Conservation (phyloP, 2,329 filamentous ascomycete genomes). For the Cadophora sp. region DNA sequence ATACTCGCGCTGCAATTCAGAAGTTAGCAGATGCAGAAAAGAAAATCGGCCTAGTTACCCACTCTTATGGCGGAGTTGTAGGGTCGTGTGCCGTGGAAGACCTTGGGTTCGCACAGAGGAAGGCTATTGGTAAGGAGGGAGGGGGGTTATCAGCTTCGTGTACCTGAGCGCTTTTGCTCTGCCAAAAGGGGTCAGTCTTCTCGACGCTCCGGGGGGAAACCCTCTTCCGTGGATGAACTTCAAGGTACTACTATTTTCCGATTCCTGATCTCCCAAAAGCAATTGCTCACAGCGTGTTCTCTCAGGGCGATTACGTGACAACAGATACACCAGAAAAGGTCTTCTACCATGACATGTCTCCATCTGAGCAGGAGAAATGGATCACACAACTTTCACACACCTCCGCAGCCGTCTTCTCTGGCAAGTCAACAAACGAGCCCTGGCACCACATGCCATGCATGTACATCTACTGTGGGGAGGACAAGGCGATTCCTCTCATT, state of each 20-base stretch:
- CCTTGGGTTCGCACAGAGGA: constrained; percentile 13
- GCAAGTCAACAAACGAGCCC: constrained; percentile 16
- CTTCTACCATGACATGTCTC: constrained; percentile 14
- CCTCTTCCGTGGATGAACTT: constrained; percentile 1
- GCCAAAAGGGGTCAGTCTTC: constrained; percentile 16
- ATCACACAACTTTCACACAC: constrained; percentile 5
- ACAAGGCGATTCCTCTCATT: constrained; percentile 11
- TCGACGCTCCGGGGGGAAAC: constrained; percentile 6
- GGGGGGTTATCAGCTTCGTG: constrained; percentile 27
- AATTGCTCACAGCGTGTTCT: background rate
- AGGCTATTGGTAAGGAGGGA: constrained; percentile 23
- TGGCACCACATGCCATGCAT: constrained; percentile 17
- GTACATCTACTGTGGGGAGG: constrained; percentile 9
- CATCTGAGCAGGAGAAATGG: constrained; percentile 13
- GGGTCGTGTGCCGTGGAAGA: constrained; percentile 27
- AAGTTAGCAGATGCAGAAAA: constrained; percentile 47
- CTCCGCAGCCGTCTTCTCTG: background rate
- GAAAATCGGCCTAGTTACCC: constrained; percentile 47
- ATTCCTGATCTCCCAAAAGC: background rate
- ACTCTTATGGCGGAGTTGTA: constrained; percentile 49
- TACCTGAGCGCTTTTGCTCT: constrained; percentile 27
- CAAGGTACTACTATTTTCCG: background rate
- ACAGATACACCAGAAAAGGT: background rate
- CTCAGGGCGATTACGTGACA: constrained; percentile 9
- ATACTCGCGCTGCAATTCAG: constrained; percentile 13